Base-by-base conservation (phyloP, 2,329 filamentous ascomycete genomes). In the Leptographium procerum region DNA sequence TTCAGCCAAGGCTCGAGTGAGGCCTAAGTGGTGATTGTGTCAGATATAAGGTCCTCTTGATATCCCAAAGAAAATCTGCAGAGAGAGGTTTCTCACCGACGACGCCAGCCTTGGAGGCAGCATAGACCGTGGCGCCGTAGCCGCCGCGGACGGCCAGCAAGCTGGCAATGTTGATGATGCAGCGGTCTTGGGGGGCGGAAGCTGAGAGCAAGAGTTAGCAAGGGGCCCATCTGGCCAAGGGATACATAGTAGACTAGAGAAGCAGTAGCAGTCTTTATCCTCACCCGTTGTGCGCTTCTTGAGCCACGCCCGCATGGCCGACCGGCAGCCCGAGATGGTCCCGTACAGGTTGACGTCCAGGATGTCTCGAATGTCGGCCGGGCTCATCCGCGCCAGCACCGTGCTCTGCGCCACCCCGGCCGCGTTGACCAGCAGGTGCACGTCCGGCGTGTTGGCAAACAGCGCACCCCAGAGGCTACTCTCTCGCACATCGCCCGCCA, bases 131-230 rank as follows among this genome's bases (percentile, higher is more conserved):
- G 5, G 87, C 63, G 10, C 91, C 91, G 2, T 75, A 75, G 1
- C 86, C 87, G 0, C 84, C 86, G 59, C 85, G 85, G 1, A 78
- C 67, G 0, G 84, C 90, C 52, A 95, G 78, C 33, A 95, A 73
- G 53, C 88, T 92, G 1, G 88, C 85, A 26, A 96, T 75, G 67
- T 95, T 95, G 69, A 95, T 85, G 61, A 95, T 91, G 66, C 83
- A 88, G 9, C 59, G 57, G 59, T 64, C 62, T 57, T 47, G 36
- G 34, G 24, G 33, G 14, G 11, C 8, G 7, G 14, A 43, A 14
- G 33, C n/a, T n/a, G n/a, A n/a, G n/a, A n/a, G n/a, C n/a, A n/a
- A 33, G 31, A 33, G 31, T 45, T 19, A 45, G 40, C 40, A 8
- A n/a, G 6, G 26, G 13, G 47, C 34, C 5, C 11, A 36, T 10